Base-by-base conservation (phyloP, 2,329 filamentous ascomycete genomes). In the Curvularia sp. region DNA sequence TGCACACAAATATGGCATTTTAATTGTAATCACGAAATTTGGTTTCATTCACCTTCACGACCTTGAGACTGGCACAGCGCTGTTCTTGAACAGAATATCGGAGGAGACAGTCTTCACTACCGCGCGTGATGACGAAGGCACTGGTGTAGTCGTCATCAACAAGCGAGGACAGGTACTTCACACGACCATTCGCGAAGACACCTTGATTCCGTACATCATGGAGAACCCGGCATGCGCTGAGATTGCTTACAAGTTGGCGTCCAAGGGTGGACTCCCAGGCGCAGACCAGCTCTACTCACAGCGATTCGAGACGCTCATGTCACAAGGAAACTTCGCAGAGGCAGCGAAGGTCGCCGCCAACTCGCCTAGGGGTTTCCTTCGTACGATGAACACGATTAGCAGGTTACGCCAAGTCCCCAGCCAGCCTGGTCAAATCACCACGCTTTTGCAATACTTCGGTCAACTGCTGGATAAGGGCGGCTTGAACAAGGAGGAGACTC, bases 1-100 rank as follows among this genome's bases (percentile, higher is more conserved):
- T 46, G 98, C 95, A 3, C 89, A 92, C 73, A 96, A 95, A 80
- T 99, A 99, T 80, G 94, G 93, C 73, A 88, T 99, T 75, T 89
- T 99, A 73, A 97, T 97, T 80, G 87, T 99, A 72, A 92, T 99
- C 63, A 99, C 95, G 56, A 99, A 99, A 79, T 99, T 97, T 74
- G 95, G 95, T 52, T 99, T 98, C 81, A 98, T 99, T 71, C 95
- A 99, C 80, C 86, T 99, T 23, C 98, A 99, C 80, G 96, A 99
- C 74, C 87, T 99, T 56, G 96, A 99, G 82, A 95, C 91, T 7
- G 96, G 92, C 57, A 91, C 90, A 12, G 96, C 92, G 77, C 95
- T 99, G 76, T 99, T 97, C 86, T 96, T 99, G 93, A 99, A 99
- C 84, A 90, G 96, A 70, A 99, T 99, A 73, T 99, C 95, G 32